Evolutionary conservation across 306 rosid genomes (phyloP).

Genomic region (Citrullus colocynthis): DNA sequence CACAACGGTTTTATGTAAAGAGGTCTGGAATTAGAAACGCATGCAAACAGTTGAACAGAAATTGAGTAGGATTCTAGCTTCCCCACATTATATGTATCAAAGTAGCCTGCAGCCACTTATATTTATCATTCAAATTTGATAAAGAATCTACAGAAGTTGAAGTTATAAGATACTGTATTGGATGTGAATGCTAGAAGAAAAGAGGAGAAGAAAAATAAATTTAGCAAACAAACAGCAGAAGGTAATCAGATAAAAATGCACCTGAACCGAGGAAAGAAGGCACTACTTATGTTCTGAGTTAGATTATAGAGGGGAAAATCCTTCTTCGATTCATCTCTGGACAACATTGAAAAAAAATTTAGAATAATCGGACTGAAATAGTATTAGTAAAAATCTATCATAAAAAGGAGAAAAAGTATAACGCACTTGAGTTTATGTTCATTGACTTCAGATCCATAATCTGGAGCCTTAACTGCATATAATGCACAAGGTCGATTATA

Average conservation of each 20-base stretch:
- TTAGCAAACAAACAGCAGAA: not conserved
- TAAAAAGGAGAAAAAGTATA: conserved; percentile 5
- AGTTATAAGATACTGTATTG: not conserved
- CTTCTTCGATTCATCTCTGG: conserved; percentile 34
- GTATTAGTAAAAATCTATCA: not conserved
- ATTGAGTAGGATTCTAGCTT: not conserved
- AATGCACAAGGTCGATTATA: conserved; percentile 73
- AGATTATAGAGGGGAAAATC: conserved; percentile 29
- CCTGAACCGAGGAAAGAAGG: conserved; percentile 78
- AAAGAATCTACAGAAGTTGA: not conserved
- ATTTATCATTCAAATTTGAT: not conserved
- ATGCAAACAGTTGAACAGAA: not conserved
- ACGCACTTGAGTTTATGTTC: conserved; percentile 42
- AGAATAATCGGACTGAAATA: not conserved
- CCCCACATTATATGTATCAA: not conserved
- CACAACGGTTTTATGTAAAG: not conserved
- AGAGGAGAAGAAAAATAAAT: not conserved
- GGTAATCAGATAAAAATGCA: conserved; percentile 12
- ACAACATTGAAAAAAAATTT: conserved; percentile 9
- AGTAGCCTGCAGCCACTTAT: not conserved
- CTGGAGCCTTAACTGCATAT: conserved; percentile 40
- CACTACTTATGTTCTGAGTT: conserved; percentile 61
- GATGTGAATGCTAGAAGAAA: not conserved
- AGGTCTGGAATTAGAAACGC: not conserved
- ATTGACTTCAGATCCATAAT: conserved; percentile 25